Conservation (phyloP, 2,329 filamentous ascomycete genomes). For the Pseudogymnoascus sp. region DNA sequence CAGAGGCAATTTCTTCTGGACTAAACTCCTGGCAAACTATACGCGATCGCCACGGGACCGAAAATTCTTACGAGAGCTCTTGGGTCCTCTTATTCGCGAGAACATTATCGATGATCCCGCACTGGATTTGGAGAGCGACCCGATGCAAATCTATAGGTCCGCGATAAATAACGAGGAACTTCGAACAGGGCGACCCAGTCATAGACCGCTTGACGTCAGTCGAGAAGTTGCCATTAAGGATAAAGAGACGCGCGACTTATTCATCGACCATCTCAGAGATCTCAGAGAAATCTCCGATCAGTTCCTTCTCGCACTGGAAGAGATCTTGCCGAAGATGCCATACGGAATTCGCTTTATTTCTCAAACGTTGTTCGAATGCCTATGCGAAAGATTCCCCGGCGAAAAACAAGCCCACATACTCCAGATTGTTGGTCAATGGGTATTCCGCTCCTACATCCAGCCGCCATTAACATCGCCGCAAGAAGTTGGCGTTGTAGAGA, state of each 20-base stretch:
- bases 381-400: constrained; percentile 69
- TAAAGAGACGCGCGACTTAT: constrained; percentile 81
- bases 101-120: constrained; percentile 89
- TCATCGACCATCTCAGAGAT: constrained; percentile 90
- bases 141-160: constrained; percentile 92
- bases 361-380: constrained; percentile 73
- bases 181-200: constrained; percentile 77
- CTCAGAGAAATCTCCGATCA: constrained; percentile 91
- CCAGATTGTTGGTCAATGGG: constrained; percentile 80
- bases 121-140: constrained; percentile 90
- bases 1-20: constrained; percentile 89
- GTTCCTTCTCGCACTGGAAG: constrained; percentile 74
- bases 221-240: constrained; percentile 94
- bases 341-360: constrained; percentile 87
- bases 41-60: constrained; percentile 84
- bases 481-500: constrained; percentile 86
- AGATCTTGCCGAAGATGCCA: constrained; percentile 78
- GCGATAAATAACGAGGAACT: constrained; percentile 97
- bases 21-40: constrained; percentile 78
- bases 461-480: constrained; percentile 85
- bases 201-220: constrained; percentile 73
- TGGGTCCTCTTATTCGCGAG: constrained; percentile 79
- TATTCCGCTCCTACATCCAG: constrained; percentile 91
- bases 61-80: constrained; percentile 80
- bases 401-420: constrained; percentile 73